Percentiles rank a stretch among this genome's conserved stretches.
phyloP scores from a whole-genome alignment of 192 early-diverging fungal species.

The Phycomyces blakesleeanus region DNA sequence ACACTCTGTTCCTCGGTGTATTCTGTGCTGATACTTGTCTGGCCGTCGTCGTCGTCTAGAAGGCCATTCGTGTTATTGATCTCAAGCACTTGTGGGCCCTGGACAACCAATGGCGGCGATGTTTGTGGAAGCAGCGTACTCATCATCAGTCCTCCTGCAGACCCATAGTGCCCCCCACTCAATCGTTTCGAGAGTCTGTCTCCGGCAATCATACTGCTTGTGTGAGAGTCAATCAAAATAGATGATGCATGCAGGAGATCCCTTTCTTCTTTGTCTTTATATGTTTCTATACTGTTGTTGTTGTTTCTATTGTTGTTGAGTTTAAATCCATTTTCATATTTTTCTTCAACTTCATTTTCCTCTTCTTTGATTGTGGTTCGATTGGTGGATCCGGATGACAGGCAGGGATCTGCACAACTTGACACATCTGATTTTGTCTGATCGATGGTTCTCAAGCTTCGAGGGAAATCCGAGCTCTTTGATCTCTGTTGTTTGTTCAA shows the following conservation, averaged over 20 bases:
- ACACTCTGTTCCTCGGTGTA: neutral
- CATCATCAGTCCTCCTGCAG: conserved; percentile 34
- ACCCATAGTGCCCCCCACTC: conserved; percentile 35
- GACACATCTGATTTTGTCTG: neutral
- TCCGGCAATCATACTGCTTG: neutral
- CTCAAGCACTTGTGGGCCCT: too few relatives aligned
- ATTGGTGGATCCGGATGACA: neutral
- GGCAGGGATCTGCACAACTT: neutral
- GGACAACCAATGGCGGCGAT: too few relatives aligned
- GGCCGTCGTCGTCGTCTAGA: neutral
- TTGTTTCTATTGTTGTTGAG: neutral
- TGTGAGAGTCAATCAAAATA: too few relatives aligned
- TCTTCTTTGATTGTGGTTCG: neutral
- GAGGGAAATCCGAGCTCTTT: too few relatives aligned
- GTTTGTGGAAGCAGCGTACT: conserved; percentile 23
- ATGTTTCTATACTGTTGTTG: neutral
- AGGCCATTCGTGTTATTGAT: too few relatives aligned
- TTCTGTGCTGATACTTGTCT: neutral
- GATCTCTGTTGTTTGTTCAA: too few relatives aligned
- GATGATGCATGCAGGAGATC: conserved; percentile 3
- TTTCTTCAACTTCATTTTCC: neutral
- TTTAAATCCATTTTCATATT: neutral
- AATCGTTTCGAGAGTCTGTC: conserved; percentile 30
- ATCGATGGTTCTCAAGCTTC: neutral
- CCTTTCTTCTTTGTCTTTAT: conserved; percentile 6